These are phyloP conservation scores for Triangularia verruculosa DNA, from an alignment of 2,329 filamentous ascomycete genomes.

Conservation along the genomic window DNA sequence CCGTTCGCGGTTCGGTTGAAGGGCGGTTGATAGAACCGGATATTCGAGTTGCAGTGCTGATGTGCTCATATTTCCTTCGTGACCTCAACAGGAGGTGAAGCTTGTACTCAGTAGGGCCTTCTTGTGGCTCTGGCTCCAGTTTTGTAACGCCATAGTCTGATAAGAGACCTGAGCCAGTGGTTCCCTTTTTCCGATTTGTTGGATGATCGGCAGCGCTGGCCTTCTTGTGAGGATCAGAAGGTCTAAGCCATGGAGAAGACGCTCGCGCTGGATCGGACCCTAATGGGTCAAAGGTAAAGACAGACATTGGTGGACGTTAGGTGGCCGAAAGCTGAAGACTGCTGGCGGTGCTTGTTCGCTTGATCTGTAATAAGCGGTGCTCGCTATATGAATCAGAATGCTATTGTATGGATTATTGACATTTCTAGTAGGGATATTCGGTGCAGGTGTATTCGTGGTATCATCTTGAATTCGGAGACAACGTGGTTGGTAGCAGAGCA, in stretches of 20 bases:
- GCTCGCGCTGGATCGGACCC: conserved; percentile 71
- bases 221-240: conserved; percentile 44
- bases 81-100: conserved; percentile 81
- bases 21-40: conserved; percentile 34
- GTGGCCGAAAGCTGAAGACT: background rate
- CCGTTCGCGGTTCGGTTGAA: conserved; percentile 28
- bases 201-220: conserved; percentile 29
- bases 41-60: conserved; percentile 56
- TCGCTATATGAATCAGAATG: background rate
- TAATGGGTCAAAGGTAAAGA: conserved; percentile 84
- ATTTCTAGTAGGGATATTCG: conserved; percentile 24
- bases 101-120: conserved; percentile 96
- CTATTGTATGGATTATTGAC: conserved; percentile 29
- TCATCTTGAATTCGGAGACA: conserved; percentile 37
- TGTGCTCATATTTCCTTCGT: conserved; percentile 68
- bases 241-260: conserved; percentile 81
- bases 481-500: conserved; percentile 12
- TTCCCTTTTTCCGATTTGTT: conserved; percentile 25
- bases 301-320: conserved; percentile 62
- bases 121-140: conserved; percentile 85
- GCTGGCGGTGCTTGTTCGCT: background rate
- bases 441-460: conserved; percentile 38
- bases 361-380: background rate
- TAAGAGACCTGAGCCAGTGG: conserved; percentile 41
- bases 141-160: conserved; percentile 67